Base-by-base conservation (phyloP, 768 basidiomycete genomes). In the Mycena belliarum region DNA sequence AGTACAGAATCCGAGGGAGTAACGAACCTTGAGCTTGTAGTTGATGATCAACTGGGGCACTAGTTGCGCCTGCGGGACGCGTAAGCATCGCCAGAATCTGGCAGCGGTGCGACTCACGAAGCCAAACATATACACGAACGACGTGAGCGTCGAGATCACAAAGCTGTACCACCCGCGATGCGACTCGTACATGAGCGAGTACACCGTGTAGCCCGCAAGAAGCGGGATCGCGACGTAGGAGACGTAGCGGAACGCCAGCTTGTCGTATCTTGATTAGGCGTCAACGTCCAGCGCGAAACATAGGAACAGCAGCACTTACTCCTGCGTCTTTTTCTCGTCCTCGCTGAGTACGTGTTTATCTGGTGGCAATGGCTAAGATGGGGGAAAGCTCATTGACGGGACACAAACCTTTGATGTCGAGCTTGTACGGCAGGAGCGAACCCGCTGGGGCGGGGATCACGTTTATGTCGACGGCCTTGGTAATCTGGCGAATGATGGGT, bases 151-250 rank as follows among this genome's bases (percentile, higher is more conserved):
- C 41, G 92, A 88, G 57, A 98, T 93, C 52, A 92, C 79, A 72
- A 97, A 99, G 65, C 91, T 93, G 73, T 98, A 98, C 96, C 95
- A 98, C 53, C 93, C 90, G 63, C 85, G 83, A 73, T 97, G 95
- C 0, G 88, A 87, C 67, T 92, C 84, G 66, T 91, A 90, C 26
- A 93, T 60, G 23, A 95, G 78, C 25, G 90, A 93, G 66, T 94
- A 94, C 57, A 87, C 74, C 18, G 89, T 85, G 70, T 94, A 95
- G 23, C 73, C 87, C 32, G 81, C 81, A 26, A 95, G 82, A 28
- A 88, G 76, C 3, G 97, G 96, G 45, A 93, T 84, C 12, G 95
- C 87, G 63, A 86, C 91, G 70, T 89, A 96, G 50, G 92, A 89
- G 20, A 99, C 96, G 69, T 95, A 93, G 70, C 87, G 88, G 87